phyloP scores from a whole-genome alignment of 306 rosid species.

The Corylus americana region DNA sequence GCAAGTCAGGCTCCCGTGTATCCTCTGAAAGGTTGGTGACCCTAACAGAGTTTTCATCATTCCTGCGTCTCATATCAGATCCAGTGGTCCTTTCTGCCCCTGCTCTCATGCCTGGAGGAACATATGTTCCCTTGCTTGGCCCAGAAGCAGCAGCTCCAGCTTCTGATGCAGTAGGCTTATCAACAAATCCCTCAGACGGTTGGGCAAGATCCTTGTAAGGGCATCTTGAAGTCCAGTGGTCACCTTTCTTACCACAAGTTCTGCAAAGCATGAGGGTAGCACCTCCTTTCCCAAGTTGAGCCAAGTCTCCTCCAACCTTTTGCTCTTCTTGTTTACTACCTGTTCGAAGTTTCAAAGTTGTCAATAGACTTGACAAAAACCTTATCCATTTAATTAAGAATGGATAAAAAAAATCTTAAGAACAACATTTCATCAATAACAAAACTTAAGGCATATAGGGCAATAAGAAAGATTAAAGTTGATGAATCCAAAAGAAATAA shows the following conservation, averaged over 20 bases:
- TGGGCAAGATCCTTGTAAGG: slow-evolving; percentile 89
- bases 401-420: background rate
- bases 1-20: slow-evolving; percentile 91
- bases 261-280: slow-evolving; percentile 93
- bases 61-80: slow-evolving; percentile 87
- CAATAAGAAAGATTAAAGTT: background rate
- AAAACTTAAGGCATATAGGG: background rate
- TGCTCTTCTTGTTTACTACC: slow-evolving; percentile 81
- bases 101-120: slow-evolving; percentile 78
- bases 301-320: slow-evolving; percentile 60
- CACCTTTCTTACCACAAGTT: slow-evolving; percentile 94
- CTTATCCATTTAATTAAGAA: background rate
- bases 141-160: slow-evolving; percentile 40
- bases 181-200: slow-evolving; percentile 53
- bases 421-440: background rate
- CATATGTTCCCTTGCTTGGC: slow-evolving; percentile 63
- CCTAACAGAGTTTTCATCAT: slow-evolving; percentile 92
- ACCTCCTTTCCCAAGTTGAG: slow-evolving; percentile 55
- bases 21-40: slow-evolving; percentile 97
- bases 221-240: slow-evolving; percentile 95
- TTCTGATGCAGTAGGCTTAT: slow-evolving; percentile 61
- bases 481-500: background rate
- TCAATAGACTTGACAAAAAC: slow-evolving; percentile 1
- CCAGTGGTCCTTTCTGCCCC: slow-evolving; percentile 69
- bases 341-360: slow-evolving; percentile 27